Evolutionary conservation across 2,329 filamentous ascomycete species (phyloP), one percentile per base, ranked within the genome.

Genomic region (Lizonia empirigonia): DNA sequence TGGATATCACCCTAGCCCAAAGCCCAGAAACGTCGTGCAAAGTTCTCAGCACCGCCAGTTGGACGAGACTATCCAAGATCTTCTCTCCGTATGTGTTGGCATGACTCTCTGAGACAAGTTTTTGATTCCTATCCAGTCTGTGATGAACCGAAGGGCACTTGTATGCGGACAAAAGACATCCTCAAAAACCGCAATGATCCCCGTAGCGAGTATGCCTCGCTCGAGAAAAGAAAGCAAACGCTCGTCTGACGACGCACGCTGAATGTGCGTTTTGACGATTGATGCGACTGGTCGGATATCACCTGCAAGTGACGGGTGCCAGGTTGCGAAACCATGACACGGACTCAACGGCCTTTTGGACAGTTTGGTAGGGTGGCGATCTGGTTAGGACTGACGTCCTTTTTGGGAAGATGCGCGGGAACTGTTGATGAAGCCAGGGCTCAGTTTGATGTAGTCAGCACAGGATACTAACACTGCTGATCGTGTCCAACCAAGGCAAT

Each of bases 81-180:
- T 63, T 85, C 83, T 87, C 85, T 92, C 89, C 81, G 87, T 91
- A 69, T 86, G 89, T 83, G 71, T 79, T 67, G 82, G 88, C 90
- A 90, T 83, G 87, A 84, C 87, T 89, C 86, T 89, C 88, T 74
- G 80, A 87, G 90, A 96, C 87, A 85, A 78, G 90, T 94, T 91
- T 97, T 96, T 96, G 88, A 79, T 88, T 92, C 87, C 89, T 86
- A 88, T 85, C 85, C 85, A 67, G 70, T 46, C 50, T 64, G 52
- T 56, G 60, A 70, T 65, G 70, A 71, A 74, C 66, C 45, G 83
- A 84, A 86, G 85, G 87, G 88, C 85, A 75, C 50, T 50, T 24
- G 68, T 80, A 80, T 86, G 82, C 90, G 90, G 83, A 88, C 90
- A 96, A 97, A 96, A 85, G 76, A 92, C 90, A 87, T 95, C 90